Evolutionary conservation across 495 filamentous ascomycete genomes (phyloP).

Genomic region (Annulohypoxylon nitens): DNA sequence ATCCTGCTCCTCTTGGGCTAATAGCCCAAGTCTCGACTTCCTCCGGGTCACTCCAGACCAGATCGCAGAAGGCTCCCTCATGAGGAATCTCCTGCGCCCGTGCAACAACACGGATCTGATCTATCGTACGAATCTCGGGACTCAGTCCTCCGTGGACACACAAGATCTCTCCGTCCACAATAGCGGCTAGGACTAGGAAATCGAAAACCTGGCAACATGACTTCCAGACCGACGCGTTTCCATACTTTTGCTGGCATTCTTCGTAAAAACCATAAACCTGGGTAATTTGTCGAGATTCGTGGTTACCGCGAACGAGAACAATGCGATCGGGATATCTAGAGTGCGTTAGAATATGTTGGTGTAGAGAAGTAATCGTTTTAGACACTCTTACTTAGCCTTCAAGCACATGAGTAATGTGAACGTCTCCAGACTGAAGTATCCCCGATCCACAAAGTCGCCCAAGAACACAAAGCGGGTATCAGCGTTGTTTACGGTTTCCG

Average conservation of each 20-base stretch:
- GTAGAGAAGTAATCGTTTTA: background rate
- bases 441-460: conserved; percentile 96
- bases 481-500: conserved; percentile 66
- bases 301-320: conserved; percentile 95
- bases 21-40: conserved; percentile 99
- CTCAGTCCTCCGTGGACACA: conserved; percentile 98
- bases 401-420: conserved; percentile 95
- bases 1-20: conserved; percentile 92
- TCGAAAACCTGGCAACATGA: conserved; percentile 99
- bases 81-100: conserved; percentile 98
- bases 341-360: conserved; percentile 38
- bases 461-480: conserved; percentile 94
- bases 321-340: conserved; percentile 92
- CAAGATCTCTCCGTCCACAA: conserved; percentile 95
- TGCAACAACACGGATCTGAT: conserved; percentile 97
- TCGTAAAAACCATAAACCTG: conserved; percentile 99
- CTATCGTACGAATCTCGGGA: conserved; percentile 94
- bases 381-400: conserved; percentile 84
- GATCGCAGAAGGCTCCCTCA: conserved; percentile 96
- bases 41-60: conserved; percentile 98
- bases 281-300: conserved; percentile 97
- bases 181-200: conserved; percentile 94
- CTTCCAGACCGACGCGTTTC: conserved; percentile 98
- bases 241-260: conserved; percentile 97
- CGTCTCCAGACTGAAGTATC: conserved; percentile 97